These are phyloP conservation scores for Colletotrichum sp. DNA, from an alignment of 2,329 filamentous ascomycete genomes.

Conservation along the genomic window DNA sequence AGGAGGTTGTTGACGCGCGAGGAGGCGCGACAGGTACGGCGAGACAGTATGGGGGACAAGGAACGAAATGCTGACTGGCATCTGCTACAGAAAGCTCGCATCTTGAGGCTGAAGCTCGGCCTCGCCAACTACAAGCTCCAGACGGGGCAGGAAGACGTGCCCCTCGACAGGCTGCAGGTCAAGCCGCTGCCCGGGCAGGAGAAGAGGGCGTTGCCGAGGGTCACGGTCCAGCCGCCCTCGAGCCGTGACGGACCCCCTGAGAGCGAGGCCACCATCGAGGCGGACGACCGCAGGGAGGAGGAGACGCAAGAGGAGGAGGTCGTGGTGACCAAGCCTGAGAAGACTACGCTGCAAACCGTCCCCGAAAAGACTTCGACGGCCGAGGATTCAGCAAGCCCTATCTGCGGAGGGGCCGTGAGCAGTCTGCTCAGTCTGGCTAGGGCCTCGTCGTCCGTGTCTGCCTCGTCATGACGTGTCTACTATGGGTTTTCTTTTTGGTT, in stretches of 20 bases:
- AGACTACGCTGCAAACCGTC: slow-evolving; percentile 21
- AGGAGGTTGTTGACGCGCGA: slow-evolving; percentile 49
- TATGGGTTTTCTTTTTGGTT: not conserved
- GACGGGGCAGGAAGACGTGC: slow-evolving; percentile 73
- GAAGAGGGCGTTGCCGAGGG: slow-evolving; percentile 20
- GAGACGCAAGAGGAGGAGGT: slow-evolving; percentile 11
- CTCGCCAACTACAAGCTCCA: slow-evolving; percentile 78
- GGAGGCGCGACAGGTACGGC: slow-evolving; percentile 55
- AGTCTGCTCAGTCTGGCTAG: slow-evolving; percentile 55
- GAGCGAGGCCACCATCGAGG: slow-evolving; percentile 20
- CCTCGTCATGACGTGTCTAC: slow-evolving; percentile 1
- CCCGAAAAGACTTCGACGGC: slow-evolving; percentile 1
- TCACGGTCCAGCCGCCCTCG: slow-evolving; percentile 22
- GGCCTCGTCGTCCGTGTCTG: slow-evolving; percentile 11
- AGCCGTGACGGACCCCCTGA: slow-evolving; percentile 20
- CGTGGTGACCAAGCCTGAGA: slow-evolving; percentile 19
- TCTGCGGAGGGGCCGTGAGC: slow-evolving; percentile 55
- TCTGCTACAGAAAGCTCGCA: slow-evolving; percentile 62
- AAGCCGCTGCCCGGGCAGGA: slow-evolving; percentile 30
- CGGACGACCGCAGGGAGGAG: slow-evolving; percentile 1
- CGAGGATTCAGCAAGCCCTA: slow-evolving; percentile 45
- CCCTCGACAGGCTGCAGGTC: slow-evolving; percentile 64
- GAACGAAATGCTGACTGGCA: not conserved
- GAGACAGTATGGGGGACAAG: not conserved
- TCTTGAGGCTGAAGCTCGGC: slow-evolving; percentile 70